Percentiles rank a stretch among this genome's conserved stretches.
phyloP scores from a whole-genome alignment of 768 basidiomycete species.

The Tephrocybe sp. region DNA sequence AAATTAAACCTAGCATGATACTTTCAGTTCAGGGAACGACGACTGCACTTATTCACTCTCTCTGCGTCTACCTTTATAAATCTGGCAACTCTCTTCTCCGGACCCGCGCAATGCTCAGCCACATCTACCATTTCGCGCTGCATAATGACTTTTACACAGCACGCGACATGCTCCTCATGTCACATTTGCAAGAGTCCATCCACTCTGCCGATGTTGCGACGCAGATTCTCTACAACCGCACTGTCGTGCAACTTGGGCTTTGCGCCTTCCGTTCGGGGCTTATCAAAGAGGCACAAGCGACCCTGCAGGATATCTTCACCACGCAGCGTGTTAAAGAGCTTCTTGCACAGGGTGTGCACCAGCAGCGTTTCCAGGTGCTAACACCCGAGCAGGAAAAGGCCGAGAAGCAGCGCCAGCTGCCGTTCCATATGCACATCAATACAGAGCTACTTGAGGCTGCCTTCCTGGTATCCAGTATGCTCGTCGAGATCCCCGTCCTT shows the following conservation, averaged over 20 bases:
- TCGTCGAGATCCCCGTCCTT: conserved; percentile 93
- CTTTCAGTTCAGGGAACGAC: conserved; percentile 55
- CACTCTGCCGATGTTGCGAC: conserved; percentile 95
- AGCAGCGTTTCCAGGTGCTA: conserved; percentile 82
- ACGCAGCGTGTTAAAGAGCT: conserved; percentile 97
- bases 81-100: conserved; percentile 88
- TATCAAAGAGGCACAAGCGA: conserved; percentile 91
- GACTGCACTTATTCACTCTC: conserved; percentile 77
- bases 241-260: conserved; percentile 94
- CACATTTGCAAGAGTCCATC: conserved; percentile 95
- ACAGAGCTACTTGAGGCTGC: conserved; percentile 96
- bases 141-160: conserved; percentile 97
- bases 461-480: conserved; percentile 97
- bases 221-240: conserved; percentile 97
- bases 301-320: conserved; percentile 92
- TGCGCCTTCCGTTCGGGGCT: conserved; percentile 95
- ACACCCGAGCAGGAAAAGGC: conserved; percentile 96
- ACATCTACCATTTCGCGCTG: conserved; percentile 95
- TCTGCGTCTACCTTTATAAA: conserved; percentile 92
- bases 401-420: conserved; percentile 92
- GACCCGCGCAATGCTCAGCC: conserved; percentile 95
- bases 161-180: conserved; percentile 98
- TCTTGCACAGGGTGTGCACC: conserved; percentile 93
- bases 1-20: conserved; percentile 60
- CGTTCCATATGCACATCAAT: conserved; percentile 99